phyloP scores from a whole-genome alignment of 225 moss, liverwort and hornwort genomes.

The Lunularia cruciata region DNA sequence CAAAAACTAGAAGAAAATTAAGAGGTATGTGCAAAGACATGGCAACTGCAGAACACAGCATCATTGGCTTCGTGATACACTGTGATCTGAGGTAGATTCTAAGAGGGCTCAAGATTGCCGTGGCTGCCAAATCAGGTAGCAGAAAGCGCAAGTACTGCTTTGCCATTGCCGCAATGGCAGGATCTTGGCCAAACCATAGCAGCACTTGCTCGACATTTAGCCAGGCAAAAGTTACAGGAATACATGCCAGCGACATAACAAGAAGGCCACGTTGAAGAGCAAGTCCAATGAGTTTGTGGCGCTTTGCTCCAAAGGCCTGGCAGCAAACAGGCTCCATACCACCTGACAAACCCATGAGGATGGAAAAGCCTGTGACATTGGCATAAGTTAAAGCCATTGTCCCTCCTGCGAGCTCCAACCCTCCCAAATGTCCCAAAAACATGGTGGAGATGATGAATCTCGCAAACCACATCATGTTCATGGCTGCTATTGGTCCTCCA shows the following conservation, averaged over 20 bases:
- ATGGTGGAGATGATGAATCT: slow-evolving; percentile 54
- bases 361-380: slow-evolving; percentile 54
- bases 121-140: slow-evolving; percentile 49
- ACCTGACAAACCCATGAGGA: slow-evolving; percentile 47
- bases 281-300: slow-evolving; percentile 47
- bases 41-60: slow-evolving; percentile 51
- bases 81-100: slow-evolving; percentile 49
- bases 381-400: slow-evolving; percentile 53
- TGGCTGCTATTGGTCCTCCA: slow-evolving; percentile 43
- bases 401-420: slow-evolving; percentile 49
- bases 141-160: slow-evolving; percentile 37
- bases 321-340: slow-evolving; percentile 56
- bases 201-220: slow-evolving; percentile 43
- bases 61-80: slow-evolving; percentile 54
- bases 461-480: slow-evolving; percentile 52
- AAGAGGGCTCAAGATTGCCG: slow-evolving; percentile 39
- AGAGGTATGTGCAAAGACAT: slow-evolving; percentile 47
- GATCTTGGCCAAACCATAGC: slow-evolving; percentile 43
- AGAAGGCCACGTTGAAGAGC: slow-evolving; percentile 44
- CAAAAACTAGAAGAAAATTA: slow-evolving; percentile 49
- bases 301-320: slow-evolving; percentile 49
- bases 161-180: slow-evolving; percentile 36
- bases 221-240: slow-evolving; percentile 45
- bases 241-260: slow-evolving; percentile 37
- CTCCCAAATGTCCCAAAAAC: slow-evolving; percentile 48